Evolutionary conservation across 495 filamentous ascomycete genomes (phyloP), one percentile per base, ranked within the genome.

Genomic region (Penicillium paxilli): DNA sequence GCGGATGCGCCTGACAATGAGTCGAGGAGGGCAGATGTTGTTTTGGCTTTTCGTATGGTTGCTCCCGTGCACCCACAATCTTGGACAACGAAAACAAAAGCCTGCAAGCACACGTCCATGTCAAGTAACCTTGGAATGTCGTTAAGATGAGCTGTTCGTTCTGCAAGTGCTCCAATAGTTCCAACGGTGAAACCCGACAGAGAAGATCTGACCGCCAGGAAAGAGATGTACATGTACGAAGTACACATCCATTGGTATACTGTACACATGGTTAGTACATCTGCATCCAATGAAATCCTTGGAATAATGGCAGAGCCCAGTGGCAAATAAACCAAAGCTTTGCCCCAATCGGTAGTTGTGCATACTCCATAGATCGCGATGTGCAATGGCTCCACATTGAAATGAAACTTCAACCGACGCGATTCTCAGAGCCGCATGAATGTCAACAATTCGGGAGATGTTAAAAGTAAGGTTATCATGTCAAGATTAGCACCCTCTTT

Each of bases 41-140:
- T 23, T 49, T 58, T 58, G 44, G 44, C 19, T 57, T 57, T 57
- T 35, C n/a, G 23, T 12, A 26, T 11, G 17, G 49, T 47, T 33
- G n/a, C 49, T 22, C 47, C 30, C 16, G 40, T 51, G 47, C 46
- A 46, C 23, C 42, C 51, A 35, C 4, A 33, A 22, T n/a, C 17
- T 28, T 28, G 26, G n/a, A n/a, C n/a, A n/a, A n/a, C n/a, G n/a
- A n/a, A 28, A 28, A 28, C 5, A 5, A 28, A 28, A 5, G 26
- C 50, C 12, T 9, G n/a, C n/a, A 26, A 14, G 21, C 44, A 20
- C 33, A n/a, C 20, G 32, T 37, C 22, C 54, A 52, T 16, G 35
- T 38, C 35, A 38, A 16, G 35, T 8, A 37, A n/a, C n/a, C n/a
- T n/a, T n/a, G n/a, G n/a, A n/a, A 14, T 12, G 5, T 37, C n/a